Percentiles rank a stretch among this genome's conserved stretches.
These are phyloP conservation scores for Thalassiosira sp. DNA, from an alignment of 352 stramenopile genomes.

Conservation along the genomic window DNA sequence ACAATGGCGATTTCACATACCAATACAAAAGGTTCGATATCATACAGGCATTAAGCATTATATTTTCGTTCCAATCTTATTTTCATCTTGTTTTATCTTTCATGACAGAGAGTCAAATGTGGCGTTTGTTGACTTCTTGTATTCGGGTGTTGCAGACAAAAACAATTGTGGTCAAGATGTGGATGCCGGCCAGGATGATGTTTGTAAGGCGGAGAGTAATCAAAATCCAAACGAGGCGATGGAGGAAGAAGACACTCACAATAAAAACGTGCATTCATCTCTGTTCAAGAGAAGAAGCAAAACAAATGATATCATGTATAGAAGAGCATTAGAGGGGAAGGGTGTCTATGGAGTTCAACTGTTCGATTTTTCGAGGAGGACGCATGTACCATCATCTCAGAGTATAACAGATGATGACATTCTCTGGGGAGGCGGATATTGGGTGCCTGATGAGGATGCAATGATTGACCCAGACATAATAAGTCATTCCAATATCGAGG, in stretches of 20 bases:
- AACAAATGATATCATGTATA: slow-evolving; percentile 47
- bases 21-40: slow-evolving; percentile 25
- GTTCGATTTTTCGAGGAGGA: slow-evolving; percentile 56
- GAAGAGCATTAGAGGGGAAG: slow-evolving; percentile 39
- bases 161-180: slow-evolving; percentile 1
- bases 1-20: slow-evolving; percentile 76
- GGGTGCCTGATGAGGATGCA: slow-evolving; percentile 55
- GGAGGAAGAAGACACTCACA: neutral
- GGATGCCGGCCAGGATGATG: neutral
- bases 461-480: slow-evolving; percentile 71
- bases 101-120: slow-evolving; percentile 64
- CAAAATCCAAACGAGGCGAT: neutral
- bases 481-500: neutral
- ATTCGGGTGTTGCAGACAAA: slow-evolving; percentile 13
- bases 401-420: neutral
- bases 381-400: too few species aligned
- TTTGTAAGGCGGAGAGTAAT: too few species aligned
- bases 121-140: slow-evolving; percentile 71
- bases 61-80: too few species aligned
- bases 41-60: too few species aligned
- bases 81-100: too few species aligned
- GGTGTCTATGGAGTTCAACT: slow-evolving; percentile 81
- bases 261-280: neutral
- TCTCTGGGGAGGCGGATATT: slow-evolving; percentile 41
- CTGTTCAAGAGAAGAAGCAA: slow-evolving; percentile 14